Evolutionary conservation across 768 basidiomycete species (phyloP).

Genomic region (Lactarius indigo): DNA sequence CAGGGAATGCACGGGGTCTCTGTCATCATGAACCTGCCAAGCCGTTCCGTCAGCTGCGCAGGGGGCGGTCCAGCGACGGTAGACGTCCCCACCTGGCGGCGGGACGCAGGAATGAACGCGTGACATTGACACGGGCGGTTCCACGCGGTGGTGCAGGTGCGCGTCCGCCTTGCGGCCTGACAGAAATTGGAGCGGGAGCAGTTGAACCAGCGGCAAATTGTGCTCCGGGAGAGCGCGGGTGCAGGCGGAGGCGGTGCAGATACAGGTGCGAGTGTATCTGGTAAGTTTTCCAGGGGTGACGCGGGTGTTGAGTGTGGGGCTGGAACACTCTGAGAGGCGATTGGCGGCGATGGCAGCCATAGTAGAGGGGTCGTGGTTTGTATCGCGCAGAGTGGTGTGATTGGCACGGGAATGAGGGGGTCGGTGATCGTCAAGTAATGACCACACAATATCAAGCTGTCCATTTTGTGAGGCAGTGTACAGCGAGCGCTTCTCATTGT

Average conservation of each 20-base stretch:
- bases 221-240: neutral
- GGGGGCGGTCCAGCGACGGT: no score
- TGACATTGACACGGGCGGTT: no score
- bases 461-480: neutral
- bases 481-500: no score
- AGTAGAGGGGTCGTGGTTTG: slow-evolving; percentile 1
- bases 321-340: neutral
- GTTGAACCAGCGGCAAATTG: neutral
- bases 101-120: no score
- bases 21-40: neutral
- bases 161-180: neutral
- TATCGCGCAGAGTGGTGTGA: neutral
- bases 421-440: no score
- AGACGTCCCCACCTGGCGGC: no score
- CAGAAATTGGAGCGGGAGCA: neutral
- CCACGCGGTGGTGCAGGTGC: no score
- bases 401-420: no score
- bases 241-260: neutral
- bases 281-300: neutral
- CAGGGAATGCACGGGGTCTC: no score
- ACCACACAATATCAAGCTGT: neutral
- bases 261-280: neutral
- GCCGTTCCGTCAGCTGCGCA: neutral
- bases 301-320: neutral
- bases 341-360: no score